These are phyloP conservation scores for Royoungia palumana DNA, from an alignment of 768 basidiomycete genomes.

Conservation along the genomic window DNA sequence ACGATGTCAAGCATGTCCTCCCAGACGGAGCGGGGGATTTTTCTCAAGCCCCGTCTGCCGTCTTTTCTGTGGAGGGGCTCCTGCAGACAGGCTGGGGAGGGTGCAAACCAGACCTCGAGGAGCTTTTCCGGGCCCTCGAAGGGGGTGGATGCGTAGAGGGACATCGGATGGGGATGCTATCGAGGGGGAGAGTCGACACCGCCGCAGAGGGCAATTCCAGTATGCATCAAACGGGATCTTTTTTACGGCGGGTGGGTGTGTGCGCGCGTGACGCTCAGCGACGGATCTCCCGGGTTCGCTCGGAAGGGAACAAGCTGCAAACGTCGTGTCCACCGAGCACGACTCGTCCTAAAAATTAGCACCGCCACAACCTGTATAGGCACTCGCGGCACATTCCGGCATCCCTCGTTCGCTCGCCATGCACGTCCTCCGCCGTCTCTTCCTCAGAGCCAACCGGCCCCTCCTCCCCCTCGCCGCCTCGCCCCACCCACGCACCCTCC, in stretches of 20 bases:
- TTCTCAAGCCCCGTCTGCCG: conserved; percentile 68
- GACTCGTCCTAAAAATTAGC: conserved; percentile 9
- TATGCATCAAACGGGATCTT: conserved; percentile 43
- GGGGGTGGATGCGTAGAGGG: conserved; percentile 42
- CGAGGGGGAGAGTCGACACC: conserved; percentile 39
- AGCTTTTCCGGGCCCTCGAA: conserved; percentile 96
- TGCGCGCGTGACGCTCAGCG: conserved; percentile 15
- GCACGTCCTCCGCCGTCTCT: conserved; percentile 37
- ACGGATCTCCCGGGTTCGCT: conserved; percentile 12
- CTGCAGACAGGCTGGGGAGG: conserved; percentile 61
- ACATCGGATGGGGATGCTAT: conserved; percentile 39
- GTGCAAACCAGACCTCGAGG: conserved; percentile 96
- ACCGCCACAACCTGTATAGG: conserved; percentile 29
- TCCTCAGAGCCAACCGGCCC: conserved; percentile 44
- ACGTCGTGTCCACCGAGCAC: neutral
- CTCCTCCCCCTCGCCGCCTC: conserved; percentile 44
- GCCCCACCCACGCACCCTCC: neutral
- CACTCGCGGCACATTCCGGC: neutral
- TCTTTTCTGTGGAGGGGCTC: conserved; percentile 35
- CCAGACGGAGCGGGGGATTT: conserved; percentile 76
- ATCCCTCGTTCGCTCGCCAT: neutral
- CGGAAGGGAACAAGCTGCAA: conserved; percentile 12
- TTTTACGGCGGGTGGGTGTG: conserved; percentile 8
- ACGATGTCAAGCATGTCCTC: conserved; percentile 97
- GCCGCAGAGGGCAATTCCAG: conserved; percentile 34